Evolutionary conservation across 2,329 filamentous ascomycete genomes (phyloP).

Genomic region (Hypoxylon sp.): DNA sequence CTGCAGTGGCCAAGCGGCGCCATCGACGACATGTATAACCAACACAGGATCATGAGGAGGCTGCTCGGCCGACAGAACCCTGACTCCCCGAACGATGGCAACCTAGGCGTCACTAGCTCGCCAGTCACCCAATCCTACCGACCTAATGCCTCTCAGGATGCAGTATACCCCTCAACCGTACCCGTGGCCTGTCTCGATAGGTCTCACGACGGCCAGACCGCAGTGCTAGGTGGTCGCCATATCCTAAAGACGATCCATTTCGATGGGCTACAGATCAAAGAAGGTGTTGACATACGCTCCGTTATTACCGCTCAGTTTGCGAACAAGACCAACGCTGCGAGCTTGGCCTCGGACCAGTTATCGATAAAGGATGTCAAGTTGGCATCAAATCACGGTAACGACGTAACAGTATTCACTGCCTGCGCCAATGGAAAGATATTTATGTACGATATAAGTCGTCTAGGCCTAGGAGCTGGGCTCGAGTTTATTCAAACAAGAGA

Average conservation of each 20-base stretch:
- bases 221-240: slow-evolving; percentile 70
- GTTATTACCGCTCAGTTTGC: slow-evolving; percentile 66
- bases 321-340: slow-evolving; percentile 56
- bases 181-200: slow-evolving; percentile 71
- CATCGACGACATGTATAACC: slow-evolving; percentile 62
- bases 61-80: slow-evolving; percentile 67
- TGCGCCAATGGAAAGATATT: slow-evolving; percentile 75
- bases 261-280: slow-evolving; percentile 66
- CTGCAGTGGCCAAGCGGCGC: slow-evolving; percentile 47
- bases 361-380: slow-evolving; percentile 75
- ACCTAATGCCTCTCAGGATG: slow-evolving; percentile 68
- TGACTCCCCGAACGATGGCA: slow-evolving; percentile 62
- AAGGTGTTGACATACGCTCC: slow-evolving; percentile 70
- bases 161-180: slow-evolving; percentile 63
- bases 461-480: slow-evolving; percentile 62
- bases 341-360: slow-evolving; percentile 67
- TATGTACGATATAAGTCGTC: slow-evolving; percentile 69
- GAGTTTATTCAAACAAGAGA: slow-evolving; percentile 71
- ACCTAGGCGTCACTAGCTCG: slow-evolving; percentile 62
- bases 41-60: slow-evolving; percentile 71
- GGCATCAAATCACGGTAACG: slow-evolving; percentile 59
- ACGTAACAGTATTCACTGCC: slow-evolving; percentile 71
- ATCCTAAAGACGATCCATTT: slow-evolving; percentile 72
- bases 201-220: slow-evolving; percentile 67
- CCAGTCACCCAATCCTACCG: slow-evolving; percentile 61